Conservation (phyloP, 1,139 yeast species). For the Candida dubliniensis region DNA sequence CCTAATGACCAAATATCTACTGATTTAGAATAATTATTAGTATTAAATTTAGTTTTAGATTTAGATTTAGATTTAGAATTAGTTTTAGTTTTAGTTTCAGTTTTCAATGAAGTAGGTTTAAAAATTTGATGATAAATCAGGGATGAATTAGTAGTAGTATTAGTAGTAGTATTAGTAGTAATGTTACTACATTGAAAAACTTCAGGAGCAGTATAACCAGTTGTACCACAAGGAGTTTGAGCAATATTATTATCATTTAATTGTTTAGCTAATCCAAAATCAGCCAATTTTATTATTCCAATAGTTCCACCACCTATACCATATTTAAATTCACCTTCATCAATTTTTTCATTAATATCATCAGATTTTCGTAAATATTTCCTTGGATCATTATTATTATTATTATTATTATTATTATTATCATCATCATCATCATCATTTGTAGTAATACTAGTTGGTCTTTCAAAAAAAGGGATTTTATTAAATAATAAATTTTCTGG, state of each 20-base stretch:
- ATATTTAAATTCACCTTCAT: conserved; percentile 80
- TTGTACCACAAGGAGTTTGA: conserved; percentile 62
- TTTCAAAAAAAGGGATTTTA: conserved; percentile 44
- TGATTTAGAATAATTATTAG: conserved; percentile 76
- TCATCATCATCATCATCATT: too few relatives aligned
- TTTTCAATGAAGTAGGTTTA: too few relatives aligned
- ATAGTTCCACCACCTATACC: conserved; percentile 90
- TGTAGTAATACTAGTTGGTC: conserved; percentile 37
- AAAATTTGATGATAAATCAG: too few relatives aligned
- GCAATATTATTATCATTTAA: conserved; percentile 27
- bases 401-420: too few relatives aligned
- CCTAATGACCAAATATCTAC: conserved; percentile 98
- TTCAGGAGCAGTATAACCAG: conserved; percentile 85
- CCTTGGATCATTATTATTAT: too few relatives aligned
- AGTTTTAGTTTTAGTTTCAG: too few relatives aligned
- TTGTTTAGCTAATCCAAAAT: conserved; percentile 89
- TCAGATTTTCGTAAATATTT: conserved; percentile 61
- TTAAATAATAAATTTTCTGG: conserved; percentile 87
- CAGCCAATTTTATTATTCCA: conserved; percentile 84
- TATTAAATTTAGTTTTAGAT: too few relatives aligned
- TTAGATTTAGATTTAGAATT: too few relatives aligned
- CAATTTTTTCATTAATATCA: conserved; percentile 64
- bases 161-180: conserved; percentile 37
- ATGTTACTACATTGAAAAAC: conserved; percentile 56
- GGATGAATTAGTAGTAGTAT: conserved; percentile 21